These are phyloP conservation scores for Podospora tetraspora DNA, from an alignment of 495 filamentous ascomycete genomes.

Conservation along the genomic window DNA sequence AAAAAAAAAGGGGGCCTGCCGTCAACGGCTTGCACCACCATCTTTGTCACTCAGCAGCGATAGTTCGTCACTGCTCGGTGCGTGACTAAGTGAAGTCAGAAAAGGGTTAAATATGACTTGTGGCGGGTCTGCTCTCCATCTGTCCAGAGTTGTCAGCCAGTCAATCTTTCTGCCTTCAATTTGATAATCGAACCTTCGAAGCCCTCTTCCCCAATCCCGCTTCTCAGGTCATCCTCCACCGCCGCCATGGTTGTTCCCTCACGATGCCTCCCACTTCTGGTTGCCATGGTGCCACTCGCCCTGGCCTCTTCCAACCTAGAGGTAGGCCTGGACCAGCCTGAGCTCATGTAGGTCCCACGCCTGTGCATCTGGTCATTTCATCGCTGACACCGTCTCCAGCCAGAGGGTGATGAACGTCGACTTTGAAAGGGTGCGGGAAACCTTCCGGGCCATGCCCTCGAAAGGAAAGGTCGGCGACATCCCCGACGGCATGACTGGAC, in stretches of 20 bases:
- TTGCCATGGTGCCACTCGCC: neutral
- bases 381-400: neutral
- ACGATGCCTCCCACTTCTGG: neutral
- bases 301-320: neutral
- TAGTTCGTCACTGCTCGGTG: neutral
- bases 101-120: neutral
- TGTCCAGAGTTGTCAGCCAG: neutral
- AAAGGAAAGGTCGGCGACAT: no score
- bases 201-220: neutral
- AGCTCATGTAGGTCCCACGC: neutral
- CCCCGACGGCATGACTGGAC: no score
- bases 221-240: neutral
- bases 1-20: neutral
- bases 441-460: neutral
- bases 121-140: neutral
- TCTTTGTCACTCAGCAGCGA: neutral
- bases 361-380: neutral
- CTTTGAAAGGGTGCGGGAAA: neutral
- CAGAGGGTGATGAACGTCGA: neutral
- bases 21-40: neutral
- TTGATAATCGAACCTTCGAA: neutral
- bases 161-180: neutral
- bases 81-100: neutral
- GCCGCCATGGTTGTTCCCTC: neutral
- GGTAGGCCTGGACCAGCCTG: neutral